phyloP scores from a whole-genome alignment of 176 grass and related monocot genomes.

The Juncus effusus region DNA sequence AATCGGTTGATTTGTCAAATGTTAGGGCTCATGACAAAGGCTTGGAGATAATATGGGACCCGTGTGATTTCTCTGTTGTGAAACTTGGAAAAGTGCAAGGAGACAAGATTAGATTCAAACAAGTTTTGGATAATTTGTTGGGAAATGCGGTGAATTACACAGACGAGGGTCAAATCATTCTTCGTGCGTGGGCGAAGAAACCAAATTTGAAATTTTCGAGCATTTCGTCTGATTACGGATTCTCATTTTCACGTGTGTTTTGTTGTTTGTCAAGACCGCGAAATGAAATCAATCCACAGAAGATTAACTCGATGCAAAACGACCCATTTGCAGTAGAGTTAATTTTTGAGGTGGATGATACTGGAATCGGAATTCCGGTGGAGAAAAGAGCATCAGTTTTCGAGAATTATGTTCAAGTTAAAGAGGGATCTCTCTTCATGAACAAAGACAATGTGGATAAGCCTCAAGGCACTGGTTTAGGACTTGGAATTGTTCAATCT shows the following conservation, averaged over 20 bases:
- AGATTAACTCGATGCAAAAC: slow-evolving; percentile 14
- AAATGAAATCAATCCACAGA: not conserved
- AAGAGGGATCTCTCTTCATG: not conserved
- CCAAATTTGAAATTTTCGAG: slow-evolving; percentile 24
- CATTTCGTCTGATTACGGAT: slow-evolving; percentile 33
- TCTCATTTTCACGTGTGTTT: slow-evolving; percentile 14
- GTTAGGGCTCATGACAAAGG: slow-evolving; percentile 43
- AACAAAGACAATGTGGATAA: slow-evolving; percentile 21
- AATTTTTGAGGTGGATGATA: slow-evolving; percentile 70
- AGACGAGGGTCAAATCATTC: slow-evolving; percentile 38
- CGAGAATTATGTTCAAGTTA: slow-evolving; percentile 80
- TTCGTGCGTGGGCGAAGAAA: slow-evolving; percentile 62
- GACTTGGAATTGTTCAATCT: slow-evolving; percentile 90
- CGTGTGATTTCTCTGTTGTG: slow-evolving; percentile 66
- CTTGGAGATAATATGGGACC: slow-evolving; percentile 74
- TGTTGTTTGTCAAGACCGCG: not conserved
- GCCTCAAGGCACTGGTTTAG: slow-evolving; percentile 70
- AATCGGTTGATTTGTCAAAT: slow-evolving; percentile 57
- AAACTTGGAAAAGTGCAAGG: slow-evolving; percentile 32
- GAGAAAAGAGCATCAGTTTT: slow-evolving; percentile 72
- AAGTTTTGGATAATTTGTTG: slow-evolving; percentile 72
- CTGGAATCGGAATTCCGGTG: slow-evolving; percentile 57
- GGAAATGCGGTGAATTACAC: slow-evolving; percentile 89
- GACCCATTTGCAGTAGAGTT: slow-evolving; percentile 44
- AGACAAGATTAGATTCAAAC: slow-evolving; percentile 49